Evolutionary conservation across 106 monocot genomes (phyloP), one percentile per base, ranked within the genome.

Genomic region (Dendrobium nobile): DNA sequence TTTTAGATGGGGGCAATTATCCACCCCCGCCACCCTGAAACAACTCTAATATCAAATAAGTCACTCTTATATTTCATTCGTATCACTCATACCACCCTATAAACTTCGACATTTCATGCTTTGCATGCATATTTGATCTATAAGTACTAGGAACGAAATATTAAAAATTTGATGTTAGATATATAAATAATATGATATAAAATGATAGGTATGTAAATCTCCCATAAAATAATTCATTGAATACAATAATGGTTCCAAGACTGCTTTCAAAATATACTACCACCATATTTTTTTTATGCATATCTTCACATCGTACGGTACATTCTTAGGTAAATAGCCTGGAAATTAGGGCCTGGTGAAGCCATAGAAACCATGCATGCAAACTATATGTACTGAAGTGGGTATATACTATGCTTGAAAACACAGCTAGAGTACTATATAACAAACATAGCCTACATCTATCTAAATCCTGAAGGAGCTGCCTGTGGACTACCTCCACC

Each of bases 401-500:
- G 24, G 4, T 6, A n/a, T 24, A 31, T 24, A 27, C 24, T 27
- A 4, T 27, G 19, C 28, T 67, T 67, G 7, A 27, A 2, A 31
- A 70, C 64, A 64, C 24, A 24, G 64, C 64, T 64, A 2, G 9
- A 64, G 24, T 64, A 64, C 64, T 64, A 26, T 24, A 64, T 26
- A 64, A 26, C 64, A n/a, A 24, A n/a, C 64, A 64, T 24, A 26
- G 64, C 64, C 3, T 33, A 70, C 9, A 61, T 22, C 79, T 87
- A 92, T 47, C 87, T 77, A 77, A 88, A 86, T 37, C 88, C 86
- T 31, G 89, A 85, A 44, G 86, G 87, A 77, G 86, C 86, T 47
- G 88, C 80, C 10, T 85, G 90, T 42, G 83, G 77, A 13, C 84
- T 90, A 42, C 79, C 85, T 74, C 81, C 81, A 24, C 87, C 90